Conservation (phyloP, 306 rosid species). For the Ammopiptanthus mongolicus region DNA sequence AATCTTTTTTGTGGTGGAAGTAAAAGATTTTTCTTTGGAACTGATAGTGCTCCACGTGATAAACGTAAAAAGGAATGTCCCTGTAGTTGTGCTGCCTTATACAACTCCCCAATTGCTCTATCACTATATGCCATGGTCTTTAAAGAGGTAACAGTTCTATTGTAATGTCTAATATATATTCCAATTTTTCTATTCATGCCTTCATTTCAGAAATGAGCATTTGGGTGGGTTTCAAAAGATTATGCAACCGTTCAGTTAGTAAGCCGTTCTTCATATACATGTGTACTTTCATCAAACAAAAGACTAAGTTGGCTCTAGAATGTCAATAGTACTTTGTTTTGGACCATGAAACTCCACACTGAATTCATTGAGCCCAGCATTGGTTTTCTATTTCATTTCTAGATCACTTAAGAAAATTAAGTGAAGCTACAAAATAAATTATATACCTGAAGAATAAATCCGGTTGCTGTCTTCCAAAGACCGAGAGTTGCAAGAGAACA, state of each 20-base stretch:
- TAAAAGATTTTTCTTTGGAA: too few relatives aligned
- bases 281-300: constrained; percentile 11
- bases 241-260: background rate
- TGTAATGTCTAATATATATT: too few relatives aligned
- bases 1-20: too few relatives aligned
- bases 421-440: background rate
- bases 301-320: constrained; percentile 15
- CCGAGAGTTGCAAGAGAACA: constrained; percentile 48
- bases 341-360: constrained; percentile 98
- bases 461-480: constrained; percentile 97
- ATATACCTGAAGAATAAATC: constrained; percentile 81
- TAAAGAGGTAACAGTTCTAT: constrained; percentile 91
- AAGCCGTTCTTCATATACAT: background rate
- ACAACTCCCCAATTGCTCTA: constrained; percentile 75
- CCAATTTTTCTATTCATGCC: too few relatives aligned
- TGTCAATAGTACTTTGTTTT: constrained; percentile 70
- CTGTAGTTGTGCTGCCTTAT: constrained; percentile 93
- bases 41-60: too few relatives aligned
- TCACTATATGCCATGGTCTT: constrained; percentile 83
- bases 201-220: too few relatives aligned
- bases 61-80: constrained; percentile 62
- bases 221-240: too few relatives aligned
- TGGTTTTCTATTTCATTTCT: constrained; percentile 6
- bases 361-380: constrained; percentile 91
- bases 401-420: background rate